Evolutionary conservation across 2,329 filamentous ascomycete genomes (phyloP).

Genomic region (Ceratocystis cacaofunesta): DNA sequence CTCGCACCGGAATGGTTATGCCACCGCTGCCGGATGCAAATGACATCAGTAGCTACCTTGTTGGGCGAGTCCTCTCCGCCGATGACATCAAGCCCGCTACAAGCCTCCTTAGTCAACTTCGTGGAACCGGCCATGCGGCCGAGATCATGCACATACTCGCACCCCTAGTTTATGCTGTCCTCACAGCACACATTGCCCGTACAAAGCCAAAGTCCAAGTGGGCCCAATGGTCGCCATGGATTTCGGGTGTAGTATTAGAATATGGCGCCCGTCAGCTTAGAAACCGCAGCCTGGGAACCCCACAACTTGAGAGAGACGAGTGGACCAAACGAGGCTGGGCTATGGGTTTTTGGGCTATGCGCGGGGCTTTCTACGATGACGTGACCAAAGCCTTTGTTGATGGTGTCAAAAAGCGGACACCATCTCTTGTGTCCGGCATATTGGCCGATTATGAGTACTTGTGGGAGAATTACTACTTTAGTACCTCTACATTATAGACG

Average conservation of each 20-base stretch:
- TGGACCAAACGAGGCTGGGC: slow-evolving; percentile 76
- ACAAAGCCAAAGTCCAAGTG: slow-evolving; percentile 26
- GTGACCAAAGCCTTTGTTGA: slow-evolving; percentile 63
- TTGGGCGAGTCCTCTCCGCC: slow-evolving; percentile 79
- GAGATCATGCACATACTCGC: slow-evolving; percentile 87
- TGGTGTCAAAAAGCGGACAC: slow-evolving; percentile 59
- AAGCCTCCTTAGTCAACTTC: slow-evolving; percentile 67
- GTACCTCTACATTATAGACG: slow-evolving; percentile 32
- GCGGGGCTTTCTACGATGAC: slow-evolving; percentile 92
- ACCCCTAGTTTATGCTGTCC: slow-evolving; percentile 77
- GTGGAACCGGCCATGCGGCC: slow-evolving; percentile 58
- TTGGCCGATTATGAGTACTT: slow-evolving; percentile 94
- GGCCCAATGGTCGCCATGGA: slow-evolving; percentile 81
- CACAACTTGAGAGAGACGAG: slow-evolving; percentile 78
- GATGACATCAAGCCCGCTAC: slow-evolving; percentile 93
- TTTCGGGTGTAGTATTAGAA: slow-evolving; percentile 72
- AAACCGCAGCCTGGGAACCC: slow-evolving; percentile 62
- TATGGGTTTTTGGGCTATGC: slow-evolving; percentile 91
- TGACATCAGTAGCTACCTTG: slow-evolving; percentile 75
- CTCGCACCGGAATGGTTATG: slow-evolving; percentile 74
- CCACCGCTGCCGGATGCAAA: slow-evolving; percentile 67
- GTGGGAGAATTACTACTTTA: slow-evolving; percentile 97
- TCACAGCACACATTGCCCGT: slow-evolving; percentile 29
- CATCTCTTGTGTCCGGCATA: slow-evolving; percentile 69
- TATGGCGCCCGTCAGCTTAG: slow-evolving; percentile 74